Percentiles rank a stretch among this genome's conserved stretches.
phyloP scores from a whole-genome alignment of 2,329 filamentous ascomycete species.

The Fragosphaeria purpurea region DNA sequence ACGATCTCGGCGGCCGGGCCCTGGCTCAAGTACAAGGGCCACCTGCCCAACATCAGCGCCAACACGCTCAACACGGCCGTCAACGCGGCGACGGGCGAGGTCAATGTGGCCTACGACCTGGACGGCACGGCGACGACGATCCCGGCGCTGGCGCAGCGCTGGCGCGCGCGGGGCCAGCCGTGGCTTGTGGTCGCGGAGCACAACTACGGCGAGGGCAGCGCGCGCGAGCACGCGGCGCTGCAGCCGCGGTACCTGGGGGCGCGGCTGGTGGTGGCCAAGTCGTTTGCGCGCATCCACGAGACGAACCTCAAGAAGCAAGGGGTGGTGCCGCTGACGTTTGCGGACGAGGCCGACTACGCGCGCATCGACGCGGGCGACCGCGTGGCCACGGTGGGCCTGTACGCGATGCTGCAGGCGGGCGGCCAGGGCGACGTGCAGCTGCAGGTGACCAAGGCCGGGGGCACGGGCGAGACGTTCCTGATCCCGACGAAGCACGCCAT shows the following conservation, averaged over 20 bases:
- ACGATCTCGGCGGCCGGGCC: conserved; percentile 95
- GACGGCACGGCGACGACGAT: conserved; percentile 68
- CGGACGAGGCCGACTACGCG: conserved; percentile 79
- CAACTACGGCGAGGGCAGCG: conserved; percentile 86
- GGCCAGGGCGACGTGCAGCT: conserved; percentile 71
- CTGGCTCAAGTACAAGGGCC: conserved; percentile 99
- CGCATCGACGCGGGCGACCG: conserved; percentile 71
- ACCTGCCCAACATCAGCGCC: conserved; percentile 92
- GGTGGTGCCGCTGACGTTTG: conserved; percentile 87
- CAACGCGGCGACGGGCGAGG: conserved; percentile 85
- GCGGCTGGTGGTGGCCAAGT: conserved; percentile 69
- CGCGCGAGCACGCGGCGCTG: conserved; percentile 78
- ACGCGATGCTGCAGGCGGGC: conserved; percentile 67
- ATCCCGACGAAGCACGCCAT: conserved; percentile 81
- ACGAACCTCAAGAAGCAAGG: conserved; percentile 96
- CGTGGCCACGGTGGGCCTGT: conserved; percentile 71
- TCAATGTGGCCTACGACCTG: conserved; percentile 83
- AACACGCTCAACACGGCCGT: conserved; percentile 95
- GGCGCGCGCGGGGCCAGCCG: conserved; percentile 63
- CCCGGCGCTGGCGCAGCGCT: conserved; percentile 74
- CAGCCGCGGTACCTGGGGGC: conserved; percentile 78
- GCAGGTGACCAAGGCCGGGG: conserved; percentile 47
- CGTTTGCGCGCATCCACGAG: conserved; percentile 84
- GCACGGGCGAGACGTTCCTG: conserved; percentile 51
- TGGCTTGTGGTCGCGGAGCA: conserved; percentile 97